Conservation (phyloP, 108 stramenopile species). For the Nannochloropsis gaditana region DNA sequence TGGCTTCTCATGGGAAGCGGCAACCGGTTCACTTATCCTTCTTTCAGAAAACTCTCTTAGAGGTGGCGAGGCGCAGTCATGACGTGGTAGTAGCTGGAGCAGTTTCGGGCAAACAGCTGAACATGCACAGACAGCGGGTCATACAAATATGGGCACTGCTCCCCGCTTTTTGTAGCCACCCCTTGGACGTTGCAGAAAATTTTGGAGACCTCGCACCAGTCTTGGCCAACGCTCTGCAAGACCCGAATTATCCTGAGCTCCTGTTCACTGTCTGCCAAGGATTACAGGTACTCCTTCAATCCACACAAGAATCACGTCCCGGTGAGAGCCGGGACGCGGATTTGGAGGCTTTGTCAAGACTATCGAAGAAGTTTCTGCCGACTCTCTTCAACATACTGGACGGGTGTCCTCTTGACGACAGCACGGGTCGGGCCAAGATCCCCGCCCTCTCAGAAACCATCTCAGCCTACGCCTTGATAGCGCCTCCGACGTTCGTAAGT, state of each 20-base stretch:
- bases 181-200: constrained; percentile 32
- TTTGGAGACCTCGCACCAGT: constrained; percentile 42
- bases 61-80: constrained; percentile 41
- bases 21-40: constrained; percentile 34
- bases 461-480: constrained; percentile 40
- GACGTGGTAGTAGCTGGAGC: not conserved
- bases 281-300: constrained; percentile 36
- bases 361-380: constrained; percentile 40
- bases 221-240: constrained; percentile 49
- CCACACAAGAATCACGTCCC: constrained; percentile 15
- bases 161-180: constrained; percentile 41
- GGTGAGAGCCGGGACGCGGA: constrained; percentile 21
- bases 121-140: not conserved
- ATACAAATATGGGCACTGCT: constrained; percentile 37
- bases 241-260: constrained; percentile 38
- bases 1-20: constrained; percentile 33
- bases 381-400: constrained; percentile 28
- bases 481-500: constrained; percentile 41
- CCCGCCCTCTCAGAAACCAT: constrained; percentile 36
- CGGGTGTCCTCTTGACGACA: not conserved
- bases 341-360: constrained; percentile 27
- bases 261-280: constrained; percentile 40
- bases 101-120: not conserved
- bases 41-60: constrained; percentile 36
- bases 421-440: constrained; percentile 21